Percentiles rank a stretch among this genome's conserved stretches.
These are phyloP conservation scores for Saccharomycopsis hybrid DNA, from an alignment of 1,139 yeast genomes.

Conservation along the genomic window DNA sequence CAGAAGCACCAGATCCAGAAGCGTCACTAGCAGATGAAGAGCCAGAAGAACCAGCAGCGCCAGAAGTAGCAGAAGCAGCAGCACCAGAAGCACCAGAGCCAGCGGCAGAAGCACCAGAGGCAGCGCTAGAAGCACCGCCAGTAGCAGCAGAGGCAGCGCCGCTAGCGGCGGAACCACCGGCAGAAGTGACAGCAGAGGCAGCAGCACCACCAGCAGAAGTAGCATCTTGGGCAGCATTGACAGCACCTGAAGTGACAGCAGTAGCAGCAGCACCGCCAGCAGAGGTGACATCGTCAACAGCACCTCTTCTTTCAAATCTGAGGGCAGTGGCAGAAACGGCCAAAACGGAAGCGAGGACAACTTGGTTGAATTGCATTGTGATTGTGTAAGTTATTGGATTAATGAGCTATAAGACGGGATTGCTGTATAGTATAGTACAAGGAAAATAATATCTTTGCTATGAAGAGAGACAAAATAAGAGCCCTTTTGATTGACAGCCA, in stretches of 20 bases:
- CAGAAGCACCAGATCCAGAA: no score
- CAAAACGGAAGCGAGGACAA: slow-evolving; percentile 1
- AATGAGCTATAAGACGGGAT: not conserved
- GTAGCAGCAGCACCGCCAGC: slow-evolving; percentile 21
- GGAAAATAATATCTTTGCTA: not conserved
- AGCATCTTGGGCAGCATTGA: slow-evolving; percentile 21
- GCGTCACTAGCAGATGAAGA: not conserved
- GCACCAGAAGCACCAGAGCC: slow-evolving; percentile 24
- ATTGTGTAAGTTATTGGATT: not conserved
- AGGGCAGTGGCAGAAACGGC: slow-evolving; percentile 1
- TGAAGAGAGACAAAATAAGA: no score
- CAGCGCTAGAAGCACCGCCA: slow-evolving; percentile 21
- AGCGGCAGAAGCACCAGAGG: slow-evolving; percentile 14
- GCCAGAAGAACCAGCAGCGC: slow-evolving; percentile 1
- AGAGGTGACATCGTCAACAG: slow-evolving; percentile 11
- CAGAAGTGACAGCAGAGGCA: slow-evolving; percentile 9
- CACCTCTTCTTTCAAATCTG: slow-evolving; percentile 2
- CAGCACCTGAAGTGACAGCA: slow-evolving; percentile 21
- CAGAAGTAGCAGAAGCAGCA: slow-evolving; percentile 11
- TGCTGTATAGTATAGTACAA: not conserved
- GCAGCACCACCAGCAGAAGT: slow-evolving; percentile 22
- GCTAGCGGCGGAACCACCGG: slow-evolving; percentile 14
- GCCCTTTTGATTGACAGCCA: no score
- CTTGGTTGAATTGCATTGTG: slow-evolving; percentile 6
- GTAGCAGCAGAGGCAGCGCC: slow-evolving; percentile 13